Evolutionary conservation across 306 rosid species (phyloP).

Genomic region (Dicorynia guianensis): DNA sequence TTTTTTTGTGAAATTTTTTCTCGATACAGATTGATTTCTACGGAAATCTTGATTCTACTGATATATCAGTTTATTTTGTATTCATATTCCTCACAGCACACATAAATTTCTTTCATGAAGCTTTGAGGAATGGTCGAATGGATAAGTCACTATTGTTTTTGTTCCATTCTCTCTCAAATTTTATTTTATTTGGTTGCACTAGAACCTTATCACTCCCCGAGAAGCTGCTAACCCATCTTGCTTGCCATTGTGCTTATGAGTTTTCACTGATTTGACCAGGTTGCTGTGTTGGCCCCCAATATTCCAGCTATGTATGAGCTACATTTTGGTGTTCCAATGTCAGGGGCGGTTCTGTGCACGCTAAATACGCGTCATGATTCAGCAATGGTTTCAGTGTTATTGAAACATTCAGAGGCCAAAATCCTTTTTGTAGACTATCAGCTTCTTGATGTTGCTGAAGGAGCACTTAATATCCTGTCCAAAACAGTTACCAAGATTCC

Average conservation of each 20-base stretch:
- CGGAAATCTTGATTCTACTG: not conserved
- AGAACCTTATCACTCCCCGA: not conserved
- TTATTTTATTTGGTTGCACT: not conserved
- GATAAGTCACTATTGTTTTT: not conserved
- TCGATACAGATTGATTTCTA: no score
- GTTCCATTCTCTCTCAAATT: not conserved
- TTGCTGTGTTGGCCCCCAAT: conserved; percentile 82
- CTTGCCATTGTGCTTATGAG: conserved; percentile 7
- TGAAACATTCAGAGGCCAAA: conserved; percentile 79
- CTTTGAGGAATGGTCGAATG: not conserved
- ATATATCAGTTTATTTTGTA: not conserved
- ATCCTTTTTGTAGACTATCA: conserved; percentile 71
- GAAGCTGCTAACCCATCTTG: not conserved
- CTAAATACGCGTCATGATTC: conserved; percentile 76
- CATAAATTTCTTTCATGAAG: not conserved
- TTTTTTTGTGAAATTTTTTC: no score
- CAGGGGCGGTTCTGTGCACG: conserved; percentile 81
- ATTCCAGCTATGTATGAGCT: conserved; percentile 86
- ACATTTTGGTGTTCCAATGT: conserved; percentile 92
- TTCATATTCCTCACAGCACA: not conserved
- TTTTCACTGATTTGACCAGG: conserved; percentile 52
- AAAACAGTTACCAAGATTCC: conserved; percentile 52
- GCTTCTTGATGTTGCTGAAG: conserved; percentile 56
- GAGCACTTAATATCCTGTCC: conserved; percentile 65
- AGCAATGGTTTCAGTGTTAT: conserved; percentile 57